Conservation (phyloP, 495 filamentous ascomycete genomes). For the Xylaria cubensis region DNA sequence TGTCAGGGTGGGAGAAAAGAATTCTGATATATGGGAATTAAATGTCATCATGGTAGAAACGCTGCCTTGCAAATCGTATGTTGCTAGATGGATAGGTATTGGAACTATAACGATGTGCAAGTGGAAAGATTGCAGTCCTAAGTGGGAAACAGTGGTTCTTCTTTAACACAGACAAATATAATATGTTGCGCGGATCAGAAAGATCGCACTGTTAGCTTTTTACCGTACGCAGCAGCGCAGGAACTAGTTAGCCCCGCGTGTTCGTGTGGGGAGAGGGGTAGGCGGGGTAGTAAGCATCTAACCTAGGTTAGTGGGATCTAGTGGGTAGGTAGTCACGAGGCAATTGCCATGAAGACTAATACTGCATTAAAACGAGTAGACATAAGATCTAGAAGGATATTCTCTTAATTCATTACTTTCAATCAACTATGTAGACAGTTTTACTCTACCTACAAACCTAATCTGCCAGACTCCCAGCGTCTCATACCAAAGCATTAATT, state of each 20-base stretch:
- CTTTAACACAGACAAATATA: neutral
- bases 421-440: neutral
- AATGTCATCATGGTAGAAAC: constrained; percentile 27
- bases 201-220: too few species aligned
- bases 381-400: neutral
- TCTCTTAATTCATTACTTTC: neutral
- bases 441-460: constrained; percentile 68
- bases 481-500: too few species aligned
- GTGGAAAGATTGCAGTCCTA: constrained; percentile 24
- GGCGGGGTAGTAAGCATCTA: too few species aligned
- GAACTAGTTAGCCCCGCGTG: too few species aligned
- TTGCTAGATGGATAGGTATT: constrained; percentile 23
- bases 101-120: constrained; percentile 23
- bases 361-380: neutral
- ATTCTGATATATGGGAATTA: constrained; percentile 21
- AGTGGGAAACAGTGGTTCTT: constrained; percentile 28
- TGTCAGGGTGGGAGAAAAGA: neutral
- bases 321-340: too few species aligned
- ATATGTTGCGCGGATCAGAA: neutral
- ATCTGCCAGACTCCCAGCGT: too few species aligned
- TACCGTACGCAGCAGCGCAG: too few species aligned
- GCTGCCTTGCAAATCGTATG: constrained; percentile 25
- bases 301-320: too few species aligned
- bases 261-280: too few species aligned
- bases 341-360: too few species aligned